Evolutionary conservation across 83 land plant genomes (phyloP).

Genomic region (Picea mariana): DNA sequence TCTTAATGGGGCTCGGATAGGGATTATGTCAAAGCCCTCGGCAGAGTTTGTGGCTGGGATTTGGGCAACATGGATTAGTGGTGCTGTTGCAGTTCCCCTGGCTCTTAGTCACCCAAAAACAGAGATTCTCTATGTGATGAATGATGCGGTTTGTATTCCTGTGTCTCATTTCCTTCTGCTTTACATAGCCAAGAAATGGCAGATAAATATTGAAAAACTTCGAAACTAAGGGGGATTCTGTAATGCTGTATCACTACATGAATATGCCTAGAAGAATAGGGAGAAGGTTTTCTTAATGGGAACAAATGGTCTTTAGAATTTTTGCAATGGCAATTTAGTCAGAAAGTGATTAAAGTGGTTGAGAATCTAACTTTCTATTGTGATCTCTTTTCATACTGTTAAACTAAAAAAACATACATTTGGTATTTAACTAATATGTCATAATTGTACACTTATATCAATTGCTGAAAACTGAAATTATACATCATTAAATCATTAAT

Average conservation of each 20-base stretch:
- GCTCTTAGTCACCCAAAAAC: conserved; percentile 93
- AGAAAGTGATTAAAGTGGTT: background rate
- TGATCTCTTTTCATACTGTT: background rate
- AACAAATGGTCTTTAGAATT: background rate
- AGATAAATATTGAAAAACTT: background rate
- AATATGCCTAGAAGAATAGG: background rate
- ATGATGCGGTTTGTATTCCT: conserved; percentile 76
- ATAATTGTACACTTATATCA: background rate
- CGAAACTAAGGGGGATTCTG: background rate
- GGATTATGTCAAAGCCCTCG: conserved; percentile 90
- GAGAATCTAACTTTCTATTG: background rate
- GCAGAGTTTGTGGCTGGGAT: conserved; percentile 92
- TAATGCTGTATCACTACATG: background rate
- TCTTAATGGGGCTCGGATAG: conserved; percentile 75
- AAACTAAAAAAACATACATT: background rate
- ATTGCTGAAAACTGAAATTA: no score
- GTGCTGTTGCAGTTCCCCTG: conserved; percentile 92
- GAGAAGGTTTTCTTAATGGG: conserved; percentile 5
- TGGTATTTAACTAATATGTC: background rate
- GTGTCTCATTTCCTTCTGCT: background rate
- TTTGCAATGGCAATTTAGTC: background rate
- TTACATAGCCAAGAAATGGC: background rate
- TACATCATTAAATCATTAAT: no score
- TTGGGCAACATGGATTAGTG: conserved; percentile 91
- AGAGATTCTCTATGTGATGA: conserved; percentile 88